A percentile compares a stretch with the other conserved stretches of the same genome.
phyloP scores from a whole-genome alignment of 2,329 filamentous ascomycete genomes.

The Aureobasidium sp. region DNA sequence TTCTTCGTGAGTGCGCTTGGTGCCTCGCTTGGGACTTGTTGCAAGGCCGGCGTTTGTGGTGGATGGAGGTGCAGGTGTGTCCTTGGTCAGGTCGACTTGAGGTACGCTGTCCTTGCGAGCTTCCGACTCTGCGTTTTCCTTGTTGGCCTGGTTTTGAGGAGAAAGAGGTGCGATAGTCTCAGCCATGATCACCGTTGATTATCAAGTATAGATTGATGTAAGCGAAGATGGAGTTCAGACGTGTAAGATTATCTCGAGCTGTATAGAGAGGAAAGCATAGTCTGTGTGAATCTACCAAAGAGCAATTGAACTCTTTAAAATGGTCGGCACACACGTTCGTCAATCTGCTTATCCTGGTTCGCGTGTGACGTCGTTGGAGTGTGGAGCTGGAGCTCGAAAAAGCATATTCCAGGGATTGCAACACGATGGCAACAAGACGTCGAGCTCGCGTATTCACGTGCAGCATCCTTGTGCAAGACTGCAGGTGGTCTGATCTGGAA shows the following conservation, averaged over 20 bases:
- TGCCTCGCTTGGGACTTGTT: neutral
- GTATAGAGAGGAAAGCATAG: neutral
- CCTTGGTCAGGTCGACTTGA: neutral
- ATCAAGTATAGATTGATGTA: neutral
- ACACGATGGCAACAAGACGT: neutral
- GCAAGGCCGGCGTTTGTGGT: neutral
- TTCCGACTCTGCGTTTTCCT: neutral
- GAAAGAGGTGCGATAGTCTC: neutral
- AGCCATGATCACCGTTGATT: neutral
- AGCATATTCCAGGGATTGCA: neutral
- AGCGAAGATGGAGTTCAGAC: neutral
- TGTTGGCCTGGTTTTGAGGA: neutral
- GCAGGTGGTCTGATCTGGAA: neutral
- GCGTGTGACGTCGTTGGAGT: neutral
- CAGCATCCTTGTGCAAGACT: neutral
- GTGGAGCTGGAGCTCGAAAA: neutral
- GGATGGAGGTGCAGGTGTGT: neutral
- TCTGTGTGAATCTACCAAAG: no score
- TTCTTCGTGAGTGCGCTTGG: neutral
- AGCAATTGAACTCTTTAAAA: neutral
- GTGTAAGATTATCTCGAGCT: neutral
- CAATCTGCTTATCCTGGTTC: neutral
- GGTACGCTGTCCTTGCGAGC: neutral
- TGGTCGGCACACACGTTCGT: neutral
- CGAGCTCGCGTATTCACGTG: neutral